A percentile compares a stretch with the other conserved stretches of the same genome.
phyloP scores from a whole-genome alignment of 192 early-diverging fungal genomes.

The Podila minutissima region DNA sequence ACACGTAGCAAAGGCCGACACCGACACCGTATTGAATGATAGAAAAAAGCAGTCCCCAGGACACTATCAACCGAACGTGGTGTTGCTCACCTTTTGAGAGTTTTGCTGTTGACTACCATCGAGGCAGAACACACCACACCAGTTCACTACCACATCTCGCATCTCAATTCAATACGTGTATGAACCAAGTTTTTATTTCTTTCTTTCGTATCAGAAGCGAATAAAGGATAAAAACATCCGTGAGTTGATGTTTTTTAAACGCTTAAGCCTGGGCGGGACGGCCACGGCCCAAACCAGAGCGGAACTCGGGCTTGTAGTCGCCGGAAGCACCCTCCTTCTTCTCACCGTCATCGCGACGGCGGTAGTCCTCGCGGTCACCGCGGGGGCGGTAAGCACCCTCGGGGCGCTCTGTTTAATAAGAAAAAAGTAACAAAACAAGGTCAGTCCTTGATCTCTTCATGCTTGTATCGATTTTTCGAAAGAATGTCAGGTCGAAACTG shows the following conservation, averaged over 20 bases:
- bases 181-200: slow-evolving; percentile 6
- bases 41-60: too few relatives aligned
- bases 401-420: slow-evolving; percentile 63
- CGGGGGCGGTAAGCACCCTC: slow-evolving; percentile 71
- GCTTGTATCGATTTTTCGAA: background rate
- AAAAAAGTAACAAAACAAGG: background rate
- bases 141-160: too few relatives aligned
- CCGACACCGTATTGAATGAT: too few relatives aligned
- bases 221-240: too few relatives aligned
- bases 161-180: too few relatives aligned
- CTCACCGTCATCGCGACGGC: slow-evolving; percentile 81
- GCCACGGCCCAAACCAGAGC: slow-evolving; percentile 92
- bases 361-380: slow-evolving; percentile 87
- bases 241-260: slow-evolving; percentile 1
- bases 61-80: too few relatives aligned
- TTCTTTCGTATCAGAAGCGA: slow-evolving; percentile 2
- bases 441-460: slow-evolving; percentile 35
- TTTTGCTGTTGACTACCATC: too few relatives aligned
- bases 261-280: slow-evolving; percentile 54
- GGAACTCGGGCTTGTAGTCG: slow-evolving; percentile 98
- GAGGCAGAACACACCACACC: too few relatives aligned
- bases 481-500: too few relatives aligned
- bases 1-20: too few relatives aligned
- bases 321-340: slow-evolving; percentile 95
- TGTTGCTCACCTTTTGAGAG: too few relatives aligned